phyloP scores from a whole-genome alignment of 2,329 filamentous ascomycete species.

The Talaromyces sp. region DNA sequence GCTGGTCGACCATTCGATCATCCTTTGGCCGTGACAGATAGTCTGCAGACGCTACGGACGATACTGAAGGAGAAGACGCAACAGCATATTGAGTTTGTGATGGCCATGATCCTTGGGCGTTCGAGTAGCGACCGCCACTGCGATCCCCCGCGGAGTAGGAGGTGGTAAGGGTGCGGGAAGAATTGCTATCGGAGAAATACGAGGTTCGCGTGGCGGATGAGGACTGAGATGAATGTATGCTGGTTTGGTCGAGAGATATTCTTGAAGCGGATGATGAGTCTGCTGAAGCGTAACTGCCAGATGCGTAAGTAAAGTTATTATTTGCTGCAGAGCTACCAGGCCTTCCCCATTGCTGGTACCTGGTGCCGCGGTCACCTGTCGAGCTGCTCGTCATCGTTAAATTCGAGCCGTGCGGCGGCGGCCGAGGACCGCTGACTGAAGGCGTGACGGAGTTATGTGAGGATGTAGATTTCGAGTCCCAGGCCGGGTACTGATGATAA shows the following conservation, averaged over 20 bases:
- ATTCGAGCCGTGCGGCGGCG: constrained; percentile 52
- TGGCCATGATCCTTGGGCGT: constrained; percentile 29
- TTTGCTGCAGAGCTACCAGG: constrained; percentile 55
- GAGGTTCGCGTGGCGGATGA: constrained; percentile 55
- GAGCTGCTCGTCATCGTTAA: constrained; percentile 68
- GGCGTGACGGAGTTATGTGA: constrained; percentile 42
- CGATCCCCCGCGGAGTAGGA: constrained; percentile 36
- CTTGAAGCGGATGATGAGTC: constrained; percentile 53
- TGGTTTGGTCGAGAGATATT: constrained; percentile 61
- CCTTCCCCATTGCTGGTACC: constrained; percentile 73
- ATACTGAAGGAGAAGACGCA: constrained; percentile 24
- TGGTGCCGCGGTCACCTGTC: constrained; percentile 64
- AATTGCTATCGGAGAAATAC: constrained; percentile 54
- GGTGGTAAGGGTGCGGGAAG: constrained; percentile 42
- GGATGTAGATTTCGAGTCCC: constrained; percentile 54
- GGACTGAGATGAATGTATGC: constrained; percentile 59
- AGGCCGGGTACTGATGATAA: constrained; percentile 83
- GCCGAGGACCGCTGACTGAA: constrained; percentile 60
- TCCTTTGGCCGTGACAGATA: constrained; percentile 43
- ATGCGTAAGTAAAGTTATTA: constrained; percentile 41
- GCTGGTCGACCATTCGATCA: constrained; percentile 79
- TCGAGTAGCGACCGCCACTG: constrained; percentile 29
- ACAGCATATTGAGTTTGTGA: constrained; percentile 24
- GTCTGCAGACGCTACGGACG: constrained; percentile 34
- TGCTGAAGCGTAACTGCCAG: constrained; percentile 39